phyloP scores from a whole-genome alignment of 2,329 filamentous ascomycete species.

The Oidium heveae region DNA sequence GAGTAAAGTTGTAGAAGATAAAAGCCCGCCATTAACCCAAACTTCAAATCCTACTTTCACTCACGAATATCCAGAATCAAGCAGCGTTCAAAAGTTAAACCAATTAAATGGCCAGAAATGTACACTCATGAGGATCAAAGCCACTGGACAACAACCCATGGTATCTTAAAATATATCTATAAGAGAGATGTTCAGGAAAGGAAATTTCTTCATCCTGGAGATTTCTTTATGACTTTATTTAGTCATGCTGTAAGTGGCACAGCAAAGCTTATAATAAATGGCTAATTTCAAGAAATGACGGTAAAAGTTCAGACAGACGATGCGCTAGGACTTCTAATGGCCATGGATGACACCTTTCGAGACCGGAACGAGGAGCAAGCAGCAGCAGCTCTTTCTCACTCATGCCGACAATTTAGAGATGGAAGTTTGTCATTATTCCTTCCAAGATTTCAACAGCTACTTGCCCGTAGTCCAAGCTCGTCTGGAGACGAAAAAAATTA shows the following conservation, averaged over 20 bases:
- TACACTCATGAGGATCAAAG: not conserved
- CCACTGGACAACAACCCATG: not conserved
- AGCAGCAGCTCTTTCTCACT: not conserved
- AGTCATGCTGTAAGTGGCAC: not conserved
- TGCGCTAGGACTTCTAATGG: not conserved
- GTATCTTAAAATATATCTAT: not conserved
- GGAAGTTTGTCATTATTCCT: not conserved
- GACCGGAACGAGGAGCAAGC: not conserved
- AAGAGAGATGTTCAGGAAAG: not conserved
- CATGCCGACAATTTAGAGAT: not conserved
- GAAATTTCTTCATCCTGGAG: not conserved
- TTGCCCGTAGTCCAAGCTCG: not conserved
- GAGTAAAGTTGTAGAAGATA: not conserved
- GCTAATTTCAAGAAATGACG: not conserved
- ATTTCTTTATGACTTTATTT: not conserved
- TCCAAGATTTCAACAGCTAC: not conserved
- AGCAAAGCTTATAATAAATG: not conserved
- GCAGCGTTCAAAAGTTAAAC: not conserved
- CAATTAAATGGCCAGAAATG: not conserved
- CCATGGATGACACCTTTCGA: not conserved
- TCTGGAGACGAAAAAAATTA: not conserved
- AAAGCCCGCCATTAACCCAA: not conserved
- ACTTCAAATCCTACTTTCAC: not conserved
- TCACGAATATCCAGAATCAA: not conserved
- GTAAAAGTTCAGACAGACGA: not conserved